These are phyloP conservation scores for Plantago major DNA, from an alignment of 257 asterid species.

Conservation along the genomic window DNA sequence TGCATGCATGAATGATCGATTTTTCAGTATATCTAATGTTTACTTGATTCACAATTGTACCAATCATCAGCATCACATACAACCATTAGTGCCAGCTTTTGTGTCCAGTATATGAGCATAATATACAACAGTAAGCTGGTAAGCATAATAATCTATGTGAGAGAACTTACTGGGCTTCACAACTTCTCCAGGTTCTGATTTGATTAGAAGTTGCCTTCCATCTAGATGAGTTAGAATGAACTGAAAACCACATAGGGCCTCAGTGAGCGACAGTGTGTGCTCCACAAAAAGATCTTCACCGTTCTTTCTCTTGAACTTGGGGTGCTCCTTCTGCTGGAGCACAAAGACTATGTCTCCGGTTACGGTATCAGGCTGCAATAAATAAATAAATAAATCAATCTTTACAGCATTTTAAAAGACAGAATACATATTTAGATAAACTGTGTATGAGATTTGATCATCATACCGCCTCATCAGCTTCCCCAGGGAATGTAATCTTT, in stretches of 20 bases:
- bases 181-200: conserved; percentile 45
- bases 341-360: conserved; percentile 58
- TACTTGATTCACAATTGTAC: too few relatives aligned
- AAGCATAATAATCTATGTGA: too few relatives aligned
- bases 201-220: conserved; percentile 47
- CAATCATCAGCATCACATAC: too few relatives aligned
- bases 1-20: too few relatives aligned
- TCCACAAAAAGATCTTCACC: conserved; percentile 46
- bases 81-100: too few relatives aligned
- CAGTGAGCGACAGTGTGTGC: conserved; percentile 37
- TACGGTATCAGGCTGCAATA: conserved; percentile 46
- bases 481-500: conserved; percentile 49
- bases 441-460: not conserved
- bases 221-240: conserved; percentile 41
- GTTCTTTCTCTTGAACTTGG: conserved; percentile 43
- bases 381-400: not conserved
- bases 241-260: conserved; percentile 52
- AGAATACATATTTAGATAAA: not conserved
- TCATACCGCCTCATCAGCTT: conserved; percentile 54
- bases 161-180: conserved; percentile 44
- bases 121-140: too few relatives aligned
- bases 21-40: too few relatives aligned
- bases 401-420: not conserved
- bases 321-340: conserved; percentile 50
- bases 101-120: too few relatives aligned